Base-by-base conservation (phyloP, 2,329 filamentous ascomycete genomes). In the Alternaria sp. region DNA sequence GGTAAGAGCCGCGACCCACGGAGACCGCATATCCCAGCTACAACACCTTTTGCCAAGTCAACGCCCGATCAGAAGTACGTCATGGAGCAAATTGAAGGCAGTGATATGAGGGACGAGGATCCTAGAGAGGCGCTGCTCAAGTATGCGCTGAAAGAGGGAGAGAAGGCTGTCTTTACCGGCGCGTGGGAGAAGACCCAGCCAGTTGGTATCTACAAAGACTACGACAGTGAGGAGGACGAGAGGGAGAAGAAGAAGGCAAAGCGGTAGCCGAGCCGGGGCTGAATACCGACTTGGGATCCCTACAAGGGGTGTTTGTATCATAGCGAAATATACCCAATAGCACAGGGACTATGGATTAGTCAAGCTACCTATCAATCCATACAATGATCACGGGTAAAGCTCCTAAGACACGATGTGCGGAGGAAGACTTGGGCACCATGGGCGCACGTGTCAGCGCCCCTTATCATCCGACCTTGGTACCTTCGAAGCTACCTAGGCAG, bases 101-200 rank as follows among this genome's bases (percentile, higher is more conserved):
- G 93, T 66, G 90, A 89, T 66, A 97, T 99, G 93, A 86, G 97
- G 51, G 94, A 99, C 80, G 96, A 99, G 79, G 96, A 99, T 82
- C 96, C 96, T 0, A 86, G 96, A 67, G 96, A 97, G 81, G 96
- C 96, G 49, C 83, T 99, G 75, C 83, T 99, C 64, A 97, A 96
- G 83, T 99, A 98, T 84, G 95, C 94, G 41, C 93, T 97, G 59
- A 90, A 96, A 77, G 94, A 94, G 12, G 89, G 97, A 81, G 95
- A 93, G 77, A 94, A 98, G 77, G 95, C 94, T 1, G 87, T 97
- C 73, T 99, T 98, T 76, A 99, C 96, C 28, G 93, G 92, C 70
- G 96, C 94, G 15, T 99, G 94, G 92, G 92, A 91, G 76, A 87
- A 91, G 71, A 98, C 94, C 41, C 95, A 98, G 82, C 96, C 96